Conservation (phyloP, 371 early-diverging fungal genomes). For the Lichtheimia hyalospora region DNA sequence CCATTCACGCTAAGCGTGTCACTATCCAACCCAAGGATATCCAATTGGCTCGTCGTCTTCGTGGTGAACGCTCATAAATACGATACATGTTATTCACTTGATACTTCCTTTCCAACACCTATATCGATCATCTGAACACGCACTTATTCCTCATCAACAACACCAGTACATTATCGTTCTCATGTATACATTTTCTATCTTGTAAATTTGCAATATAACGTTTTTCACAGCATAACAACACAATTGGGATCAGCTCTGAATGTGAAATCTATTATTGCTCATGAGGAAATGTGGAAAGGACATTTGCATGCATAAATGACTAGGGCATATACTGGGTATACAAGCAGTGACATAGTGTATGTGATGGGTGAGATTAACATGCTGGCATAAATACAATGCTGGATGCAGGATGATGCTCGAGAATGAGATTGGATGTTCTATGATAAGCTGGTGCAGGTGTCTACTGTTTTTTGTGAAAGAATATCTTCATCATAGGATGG, state of each 20-base stretch:
- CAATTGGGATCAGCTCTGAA: too few relatives aligned
- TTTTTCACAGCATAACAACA: neutral
- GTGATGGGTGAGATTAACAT: neutral
- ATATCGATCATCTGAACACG: neutral
- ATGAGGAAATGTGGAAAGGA: too few relatives aligned
- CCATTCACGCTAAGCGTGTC: constrained; percentile 99
- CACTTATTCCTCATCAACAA: neutral
- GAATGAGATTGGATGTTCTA: neutral
- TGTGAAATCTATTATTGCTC: too few relatives aligned
- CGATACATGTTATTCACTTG: neutral
- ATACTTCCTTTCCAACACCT: neutral
- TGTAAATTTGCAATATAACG: neutral
- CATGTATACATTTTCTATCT: neutral
- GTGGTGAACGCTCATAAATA: constrained; percentile 85
- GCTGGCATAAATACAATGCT: neutral
- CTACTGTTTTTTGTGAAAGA: too few relatives aligned
- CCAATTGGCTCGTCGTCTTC: constrained; percentile 95
- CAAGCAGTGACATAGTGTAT: neutral
- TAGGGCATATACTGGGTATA: neutral
- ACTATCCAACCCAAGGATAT: constrained; percentile 99
- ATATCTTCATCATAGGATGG: constrained; percentile 58
- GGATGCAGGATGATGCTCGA: neutral
- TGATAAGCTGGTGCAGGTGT: too few relatives aligned
- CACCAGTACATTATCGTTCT: neutral
- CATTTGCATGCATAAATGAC: neutral